Percentiles rank a stretch among this genome's conserved stretches.
Conservation (phyloP, 352 stramenopile genomes). For the Phytophthora constricta region DNA sequence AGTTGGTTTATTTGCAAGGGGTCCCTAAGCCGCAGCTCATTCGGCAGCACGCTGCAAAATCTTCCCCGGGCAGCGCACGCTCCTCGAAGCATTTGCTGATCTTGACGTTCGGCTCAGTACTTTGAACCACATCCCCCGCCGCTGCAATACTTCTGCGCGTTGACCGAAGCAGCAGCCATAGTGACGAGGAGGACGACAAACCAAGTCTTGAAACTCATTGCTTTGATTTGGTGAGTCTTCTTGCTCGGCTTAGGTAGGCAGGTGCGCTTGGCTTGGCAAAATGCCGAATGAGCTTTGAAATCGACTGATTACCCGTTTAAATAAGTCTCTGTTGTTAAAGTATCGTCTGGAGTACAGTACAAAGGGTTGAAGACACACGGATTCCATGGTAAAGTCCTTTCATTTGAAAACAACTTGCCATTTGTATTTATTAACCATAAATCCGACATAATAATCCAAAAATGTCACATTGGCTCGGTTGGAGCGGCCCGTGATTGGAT, state of each 20-base stretch:
- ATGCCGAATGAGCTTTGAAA: not conserved
- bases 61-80: not conserved
- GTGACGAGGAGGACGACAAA: not conserved
- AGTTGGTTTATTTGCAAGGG: too few relatives aligned
- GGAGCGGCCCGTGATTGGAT: too few relatives aligned
- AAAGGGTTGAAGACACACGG: too few relatives aligned
- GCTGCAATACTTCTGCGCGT: not conserved
- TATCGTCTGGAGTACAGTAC: too few relatives aligned
- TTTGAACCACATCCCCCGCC: not conserved
- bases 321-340: too few relatives aligned
- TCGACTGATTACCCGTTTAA: too few relatives aligned
- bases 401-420: too few relatives aligned
- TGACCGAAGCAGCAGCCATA: not conserved
- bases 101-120: not conserved
- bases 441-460: too few relatives aligned
- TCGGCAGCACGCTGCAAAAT: not conserved
- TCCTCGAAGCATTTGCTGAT: not conserved
- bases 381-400: too few relatives aligned
- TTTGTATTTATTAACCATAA: too few relatives aligned
- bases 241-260: too few relatives aligned
- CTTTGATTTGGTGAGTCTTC: not conserved
- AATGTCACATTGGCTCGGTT: too few relatives aligned
- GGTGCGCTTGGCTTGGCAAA: conserved; percentile 1
- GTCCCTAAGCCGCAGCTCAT: not conserved
- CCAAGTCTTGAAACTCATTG: not conserved